Base-by-base conservation (phyloP, 495 filamentous ascomycete genomes). In the Trypethelium eluteriae region DNA sequence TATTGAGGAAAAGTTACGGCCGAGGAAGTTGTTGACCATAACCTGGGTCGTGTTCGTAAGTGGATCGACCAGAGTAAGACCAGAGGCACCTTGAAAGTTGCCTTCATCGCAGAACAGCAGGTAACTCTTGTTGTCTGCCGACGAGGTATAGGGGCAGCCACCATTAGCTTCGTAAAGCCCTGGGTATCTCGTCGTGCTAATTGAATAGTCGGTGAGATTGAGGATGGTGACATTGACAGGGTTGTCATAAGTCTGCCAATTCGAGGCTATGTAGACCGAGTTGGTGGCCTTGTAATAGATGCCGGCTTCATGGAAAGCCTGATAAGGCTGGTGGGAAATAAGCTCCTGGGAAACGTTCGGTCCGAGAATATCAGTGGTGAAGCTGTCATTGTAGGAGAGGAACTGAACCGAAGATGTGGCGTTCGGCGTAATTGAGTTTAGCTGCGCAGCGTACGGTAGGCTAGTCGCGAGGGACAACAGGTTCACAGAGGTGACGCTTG, bases 261-360 rank as follows among this genome's bases (percentile, higher is more conserved):
- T 84, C 46, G 83, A 86, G 39, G 83, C 87, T 65, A 85, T 76
- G 76, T 85, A 88, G 39, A 89, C 77, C 14, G 75, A 76, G 62
- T 81, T 78, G n/a, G 78, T 76, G 0, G 66, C 64, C 18, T 70
- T 70, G 63, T 80, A 75, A 73, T 79, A 90, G 62, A 84, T 80
- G 62, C 86, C 85, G 1, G 82, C 84, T 75, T 85, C 82, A 74
- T 86, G 82, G 74, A 89, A 89, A 49, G 71, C 74, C 14, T 72
- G 65, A 57, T 67, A 76, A 36, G 68, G 46, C 10, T 70, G 68
- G n/a, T 68, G 62, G 39, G 72, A 68, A n/a, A 73, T 63, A 39
- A 66, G 70, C 67, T 63, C 63, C 65, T 66, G 71, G 32, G 70
- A 63, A 6, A 65, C 73, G 63, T 72, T 69, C 14, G 66, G 62